Conservation (phyloP, 306 rosid genomes). For the Parietaria judaica region DNA sequence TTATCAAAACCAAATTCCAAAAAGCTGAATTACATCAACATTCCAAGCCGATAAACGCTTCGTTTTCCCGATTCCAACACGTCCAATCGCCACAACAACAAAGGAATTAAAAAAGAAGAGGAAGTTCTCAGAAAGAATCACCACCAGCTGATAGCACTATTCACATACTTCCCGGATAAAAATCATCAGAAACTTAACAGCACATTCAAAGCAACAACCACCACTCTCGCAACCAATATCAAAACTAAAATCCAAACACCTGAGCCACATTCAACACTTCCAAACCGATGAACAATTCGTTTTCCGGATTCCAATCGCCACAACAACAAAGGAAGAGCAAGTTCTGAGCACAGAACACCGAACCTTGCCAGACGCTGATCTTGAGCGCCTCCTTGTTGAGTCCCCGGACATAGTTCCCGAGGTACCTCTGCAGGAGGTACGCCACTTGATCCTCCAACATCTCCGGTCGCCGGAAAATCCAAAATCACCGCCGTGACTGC, state of each 20-base stretch:
- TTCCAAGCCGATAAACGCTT: too few relatives aligned
- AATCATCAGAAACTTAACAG: too few relatives aligned
- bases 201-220: not conserved
- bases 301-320: too few relatives aligned
- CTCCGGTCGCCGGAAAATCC: slow-evolving; percentile 8
- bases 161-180: too few relatives aligned
- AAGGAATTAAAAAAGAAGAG: too few relatives aligned
- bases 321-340: not conserved
- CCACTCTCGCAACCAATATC: not conserved
- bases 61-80: too few relatives aligned
- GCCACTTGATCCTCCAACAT: slow-evolving; percentile 99
- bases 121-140: too few relatives aligned
- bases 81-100: too few relatives aligned
- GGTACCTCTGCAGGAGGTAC: slow-evolving; percentile 86
- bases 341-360: not conserved
- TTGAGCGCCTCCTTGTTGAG: slow-evolving; percentile 95
- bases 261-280: not conserved
- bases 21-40: too few relatives aligned
- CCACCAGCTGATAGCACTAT: too few relatives aligned
- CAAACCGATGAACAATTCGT: not conserved
- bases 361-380: slow-evolving; percentile 98
- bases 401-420: slow-evolving; percentile 87
- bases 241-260: not conserved
- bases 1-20: too few relatives aligned
- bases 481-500: slow-evolving; percentile 24